These are phyloP conservation scores for Thelonectria olida DNA, from an alignment of 2,329 filamentous ascomycete genomes.

Conservation along the genomic window DNA sequence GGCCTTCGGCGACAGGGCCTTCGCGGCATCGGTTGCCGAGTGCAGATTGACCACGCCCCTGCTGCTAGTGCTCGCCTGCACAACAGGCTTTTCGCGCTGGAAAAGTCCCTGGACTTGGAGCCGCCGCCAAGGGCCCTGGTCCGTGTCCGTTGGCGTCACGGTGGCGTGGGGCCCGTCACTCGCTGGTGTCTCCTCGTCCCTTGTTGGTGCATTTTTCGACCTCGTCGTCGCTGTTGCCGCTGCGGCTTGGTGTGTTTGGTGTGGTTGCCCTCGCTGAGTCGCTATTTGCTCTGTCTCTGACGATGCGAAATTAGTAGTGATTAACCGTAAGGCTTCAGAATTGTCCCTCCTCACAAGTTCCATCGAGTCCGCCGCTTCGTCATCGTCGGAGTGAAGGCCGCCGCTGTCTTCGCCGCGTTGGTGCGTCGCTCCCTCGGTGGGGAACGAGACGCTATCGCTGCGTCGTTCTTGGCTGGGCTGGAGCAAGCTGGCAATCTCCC, in stretches of 20 bases:
- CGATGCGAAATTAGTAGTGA: slow-evolving; percentile 30
- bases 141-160: slow-evolving; percentile 34
- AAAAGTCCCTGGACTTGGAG: slow-evolving; percentile 17
- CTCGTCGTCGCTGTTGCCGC: neutral
- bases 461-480: slow-evolving; percentile 62
- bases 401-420: slow-evolving; percentile 23
- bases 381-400: slow-evolving; percentile 28
- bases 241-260: neutral
- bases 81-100: too few species aligned
- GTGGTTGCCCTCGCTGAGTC: neutral
- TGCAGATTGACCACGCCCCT: slow-evolving; percentile 14
- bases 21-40: slow-evolving; percentile 37
- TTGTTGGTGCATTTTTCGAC: neutral
- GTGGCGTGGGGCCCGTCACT: slow-evolving; percentile 30
- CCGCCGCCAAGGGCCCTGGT: slow-evolving; percentile 28
- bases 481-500: slow-evolving; percentile 70
- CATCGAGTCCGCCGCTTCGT: slow-evolving; percentile 1
- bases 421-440: slow-evolving; percentile 25
- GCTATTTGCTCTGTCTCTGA: slow-evolving; percentile 19
- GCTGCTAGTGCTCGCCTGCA: too few species aligned
- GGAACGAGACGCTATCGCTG: slow-evolving; percentile 50
- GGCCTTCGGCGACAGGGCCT: slow-evolving; percentile 26
- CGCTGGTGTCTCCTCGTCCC: neutral
- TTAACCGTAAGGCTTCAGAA: slow-evolving; percentile 8
- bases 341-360: slow-evolving; percentile 27